phyloP scores from a whole-genome alignment of 768 basidiomycete genomes.

The Amylocystis lapponica region DNA sequence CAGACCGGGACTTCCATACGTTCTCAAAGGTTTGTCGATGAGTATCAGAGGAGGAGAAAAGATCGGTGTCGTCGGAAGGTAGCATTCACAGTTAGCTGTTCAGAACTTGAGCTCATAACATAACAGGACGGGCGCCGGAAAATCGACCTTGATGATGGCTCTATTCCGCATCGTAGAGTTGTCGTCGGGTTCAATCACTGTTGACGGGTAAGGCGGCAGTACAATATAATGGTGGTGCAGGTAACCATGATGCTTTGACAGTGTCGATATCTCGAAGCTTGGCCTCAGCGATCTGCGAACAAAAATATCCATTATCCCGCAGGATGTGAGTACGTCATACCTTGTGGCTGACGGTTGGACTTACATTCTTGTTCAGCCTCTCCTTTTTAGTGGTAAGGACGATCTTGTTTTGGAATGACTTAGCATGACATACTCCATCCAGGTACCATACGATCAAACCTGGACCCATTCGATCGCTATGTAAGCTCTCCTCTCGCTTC shows the following conservation, averaged over 20 bases:
- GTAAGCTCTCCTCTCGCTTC: slow-evolving; percentile 47
- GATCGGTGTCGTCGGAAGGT: slow-evolving; percentile 70
- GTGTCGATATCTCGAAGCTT: slow-evolving; percentile 62
- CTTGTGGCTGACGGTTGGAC: neutral
- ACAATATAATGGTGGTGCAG: neutral
- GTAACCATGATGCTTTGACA: too few relatives aligned
- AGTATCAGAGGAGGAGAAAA: slow-evolving; percentile 64
- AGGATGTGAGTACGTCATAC: slow-evolving; percentile 41
- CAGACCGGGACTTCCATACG: slow-evolving; percentile 64
- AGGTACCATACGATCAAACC: slow-evolving; percentile 54
- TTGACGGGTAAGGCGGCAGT: slow-evolving; percentile 47
- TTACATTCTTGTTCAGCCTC: slow-evolving; percentile 38
- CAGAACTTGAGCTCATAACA: neutral
- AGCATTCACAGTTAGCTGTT: neutral
- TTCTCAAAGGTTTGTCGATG: slow-evolving; percentile 59
- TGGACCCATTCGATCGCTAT: slow-evolving; percentile 45
- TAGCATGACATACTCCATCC: slow-evolving; percentile 8
- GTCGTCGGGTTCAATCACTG: slow-evolving; percentile 47
- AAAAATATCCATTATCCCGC: slow-evolving; percentile 61
- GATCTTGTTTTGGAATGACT: slow-evolving; percentile 16
- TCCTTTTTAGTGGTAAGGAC: slow-evolving; percentile 50
- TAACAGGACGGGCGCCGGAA: slow-evolving; percentile 46
- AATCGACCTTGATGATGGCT: slow-evolving; percentile 57
- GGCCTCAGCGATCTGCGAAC: slow-evolving; percentile 59
- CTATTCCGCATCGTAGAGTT: slow-evolving; percentile 69